Base-by-base conservation (phyloP, 352 stramenopile genomes). In the Phytophthora crassamura region DNA sequence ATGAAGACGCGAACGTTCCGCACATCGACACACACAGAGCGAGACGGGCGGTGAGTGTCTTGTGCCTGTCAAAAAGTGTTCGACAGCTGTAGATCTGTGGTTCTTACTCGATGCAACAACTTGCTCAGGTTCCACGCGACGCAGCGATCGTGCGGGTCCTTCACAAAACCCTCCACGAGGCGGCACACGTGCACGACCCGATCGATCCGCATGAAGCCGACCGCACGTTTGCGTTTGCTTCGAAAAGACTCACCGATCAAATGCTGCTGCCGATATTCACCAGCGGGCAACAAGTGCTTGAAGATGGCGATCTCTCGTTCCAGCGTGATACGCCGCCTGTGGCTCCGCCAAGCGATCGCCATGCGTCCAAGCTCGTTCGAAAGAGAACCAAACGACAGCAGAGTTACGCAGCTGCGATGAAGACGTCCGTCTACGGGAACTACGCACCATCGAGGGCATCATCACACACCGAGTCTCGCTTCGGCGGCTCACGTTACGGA, bases 401-500 rank as follows among this genome's bases (percentile, higher is more conserved):
- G 16, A 49, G 32, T 54, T 65, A 59, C 15, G 41, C 35, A 6
- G 16, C 48, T n/a, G 15, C 57, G n/a, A 20, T 59, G 33, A 77
- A 73, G 25, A 45, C 33, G 4, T 50, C 53, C 28, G 43, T 47
- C 9, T 54, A 58, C n/a, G 69, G 69, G 10, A 64, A 39, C n/a
- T 72, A 75, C 28, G 53, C 72, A 8, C 50, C 47, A 14, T 81
- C 72, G 35, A 66, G 66, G n/a, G 59, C 71, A 6, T 80, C 75
- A 5, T 80, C 75, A n/a, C 62, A 53, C 1, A 60, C 64, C 7
- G 59, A 69, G 14, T 82, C 74, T 35, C 77, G 64, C 9, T 58
- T 80, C 39, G 75, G 60, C 14, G 69, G 58, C 1, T 82, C 74
- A 25, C 71, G 59, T 5, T 62, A 76, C 25, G 75, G 69, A 63